A percentile compares a stretch with the other conserved stretches of the same genome.
phyloP scores from a whole-genome alignment of 2,329 filamentous ascomycete genomes.

The Chrysoporthe austroafricana region DNA sequence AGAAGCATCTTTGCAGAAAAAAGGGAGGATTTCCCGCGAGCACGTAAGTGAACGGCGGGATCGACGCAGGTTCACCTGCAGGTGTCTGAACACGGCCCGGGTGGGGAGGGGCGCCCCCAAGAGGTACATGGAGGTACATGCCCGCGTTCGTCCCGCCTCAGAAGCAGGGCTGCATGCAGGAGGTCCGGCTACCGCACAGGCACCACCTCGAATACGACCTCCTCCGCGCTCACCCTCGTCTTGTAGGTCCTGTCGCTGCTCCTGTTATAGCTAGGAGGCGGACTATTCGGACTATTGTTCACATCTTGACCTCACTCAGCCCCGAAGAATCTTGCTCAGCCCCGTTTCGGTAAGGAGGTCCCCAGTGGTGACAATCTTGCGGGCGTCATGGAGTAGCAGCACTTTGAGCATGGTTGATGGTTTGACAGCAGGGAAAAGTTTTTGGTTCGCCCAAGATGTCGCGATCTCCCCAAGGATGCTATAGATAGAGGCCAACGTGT shows the following conservation, averaged over 20 bases:
- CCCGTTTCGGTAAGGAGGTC: background rate
- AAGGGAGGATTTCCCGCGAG: conserved; percentile 8
- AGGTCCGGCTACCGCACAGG: background rate
- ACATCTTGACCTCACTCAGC: background rate
- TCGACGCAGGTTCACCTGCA: background rate
- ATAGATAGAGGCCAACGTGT: too few relatives aligned
- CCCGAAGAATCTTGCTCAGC: background rate
- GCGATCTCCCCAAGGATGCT: too few relatives aligned
- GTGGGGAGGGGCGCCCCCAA: background rate
- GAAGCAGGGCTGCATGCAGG: background rate
- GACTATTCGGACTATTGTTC: conserved; percentile 7
- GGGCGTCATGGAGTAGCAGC: background rate
- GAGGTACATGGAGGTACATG: conserved; percentile 8
- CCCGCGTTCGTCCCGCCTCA: background rate
- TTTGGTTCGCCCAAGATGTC: too few relatives aligned
- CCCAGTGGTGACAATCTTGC: background rate
- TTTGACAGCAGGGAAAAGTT: too few relatives aligned
- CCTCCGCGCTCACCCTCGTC: background rate
- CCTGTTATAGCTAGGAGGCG: background rate
- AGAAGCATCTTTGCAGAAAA: background rate
- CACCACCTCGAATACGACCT: background rate
- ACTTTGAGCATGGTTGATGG: background rate
- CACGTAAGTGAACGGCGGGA: background rate
- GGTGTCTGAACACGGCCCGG: background rate
- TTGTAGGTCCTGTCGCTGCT: background rate